A percentile compares a stretch with the other conserved stretches of the same genome.
These are phyloP conservation scores for Tephrocybe sp. DNA, from an alignment of 768 basidiomycete genomes.

Conservation along the genomic window DNA sequence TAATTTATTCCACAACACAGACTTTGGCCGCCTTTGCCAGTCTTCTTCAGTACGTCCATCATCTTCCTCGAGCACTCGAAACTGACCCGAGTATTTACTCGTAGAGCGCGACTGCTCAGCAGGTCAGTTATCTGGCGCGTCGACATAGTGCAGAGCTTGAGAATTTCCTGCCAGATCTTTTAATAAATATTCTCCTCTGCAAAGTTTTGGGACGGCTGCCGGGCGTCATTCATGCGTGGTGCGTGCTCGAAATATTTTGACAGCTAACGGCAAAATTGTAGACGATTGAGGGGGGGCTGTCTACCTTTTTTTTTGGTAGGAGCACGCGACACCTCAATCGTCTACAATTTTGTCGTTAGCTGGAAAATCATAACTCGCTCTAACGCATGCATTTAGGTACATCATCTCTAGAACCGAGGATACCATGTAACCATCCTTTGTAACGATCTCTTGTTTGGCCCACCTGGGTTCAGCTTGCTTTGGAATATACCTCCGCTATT, in stretches of 20 bases:
- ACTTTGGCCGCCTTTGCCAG: constrained; percentile 7
- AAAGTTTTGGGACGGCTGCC: constrained; percentile 55
- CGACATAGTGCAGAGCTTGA: background rate
- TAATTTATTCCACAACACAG: background rate
- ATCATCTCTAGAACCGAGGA: too few relatives aligned
- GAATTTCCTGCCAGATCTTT: constrained; percentile 24
- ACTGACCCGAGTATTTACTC: too few relatives aligned
- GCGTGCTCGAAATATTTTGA: constrained; percentile 8
- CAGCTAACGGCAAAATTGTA: too few relatives aligned
- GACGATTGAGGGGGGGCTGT: background rate
- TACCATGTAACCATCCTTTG: too few relatives aligned
- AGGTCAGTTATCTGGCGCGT: constrained; percentile 10
- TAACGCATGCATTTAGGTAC: too few relatives aligned
- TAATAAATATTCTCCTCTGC: constrained; percentile 37
- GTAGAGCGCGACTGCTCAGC: constrained; percentile 12
- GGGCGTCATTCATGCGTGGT: constrained; percentile 54
- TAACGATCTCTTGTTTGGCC: too few relatives aligned
- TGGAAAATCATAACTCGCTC: too few relatives aligned
- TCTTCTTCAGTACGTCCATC: constrained; percentile 8
- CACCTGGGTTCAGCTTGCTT: too few relatives aligned
- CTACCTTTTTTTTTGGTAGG: too few relatives aligned
- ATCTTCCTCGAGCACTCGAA: background rate
- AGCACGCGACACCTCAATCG: too few relatives aligned
- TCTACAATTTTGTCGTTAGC: too few relatives aligned
- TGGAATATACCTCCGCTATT: too few relatives aligned